Percentiles rank a stretch among this genome's conserved stretches.
Evolutionary conservation across 176 grass and related monocot genomes (phyloP).

Genomic region (Otatea glauca): DNA sequence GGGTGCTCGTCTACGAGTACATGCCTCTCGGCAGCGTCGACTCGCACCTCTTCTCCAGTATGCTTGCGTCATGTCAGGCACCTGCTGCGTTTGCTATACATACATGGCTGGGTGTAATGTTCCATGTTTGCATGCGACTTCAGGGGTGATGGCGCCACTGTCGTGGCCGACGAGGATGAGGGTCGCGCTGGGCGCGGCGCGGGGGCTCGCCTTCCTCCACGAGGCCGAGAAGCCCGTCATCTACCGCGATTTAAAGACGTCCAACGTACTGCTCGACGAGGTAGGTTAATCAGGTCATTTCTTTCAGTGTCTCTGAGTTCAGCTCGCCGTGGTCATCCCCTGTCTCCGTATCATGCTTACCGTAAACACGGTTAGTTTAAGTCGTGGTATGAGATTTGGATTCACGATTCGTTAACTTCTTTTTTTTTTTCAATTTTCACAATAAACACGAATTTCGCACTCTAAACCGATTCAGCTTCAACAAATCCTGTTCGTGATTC

Average conservation of each 20-base stretch:
- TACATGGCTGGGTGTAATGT: background rate
- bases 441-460: too few relatives aligned
- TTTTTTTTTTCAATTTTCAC: too few relatives aligned
- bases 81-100: too few relatives aligned
- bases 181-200: constrained; percentile 69
- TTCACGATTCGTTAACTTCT: too few relatives aligned
- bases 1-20: constrained; percentile 82
- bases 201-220: constrained; percentile 81
- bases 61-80: background rate
- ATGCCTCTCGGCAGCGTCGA: constrained; percentile 76
- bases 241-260: constrained; percentile 87
- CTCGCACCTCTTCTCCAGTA: constrained; percentile 61
- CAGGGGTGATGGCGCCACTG: constrained; percentile 51
- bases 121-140: background rate
- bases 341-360: background rate
- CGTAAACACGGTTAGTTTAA: too few relatives aligned
- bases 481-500: too few relatives aligned
- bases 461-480: too few relatives aligned
- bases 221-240: constrained; percentile 67
- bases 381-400: too few relatives aligned
- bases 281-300: background rate
- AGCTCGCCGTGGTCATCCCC: background rate
- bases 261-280: constrained; percentile 76
- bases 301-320: background rate
- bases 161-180: constrained; percentile 65